Conservation (phyloP, 1,284 basidiomycete genomes). For the Tranzscheliella williamsii region DNA sequence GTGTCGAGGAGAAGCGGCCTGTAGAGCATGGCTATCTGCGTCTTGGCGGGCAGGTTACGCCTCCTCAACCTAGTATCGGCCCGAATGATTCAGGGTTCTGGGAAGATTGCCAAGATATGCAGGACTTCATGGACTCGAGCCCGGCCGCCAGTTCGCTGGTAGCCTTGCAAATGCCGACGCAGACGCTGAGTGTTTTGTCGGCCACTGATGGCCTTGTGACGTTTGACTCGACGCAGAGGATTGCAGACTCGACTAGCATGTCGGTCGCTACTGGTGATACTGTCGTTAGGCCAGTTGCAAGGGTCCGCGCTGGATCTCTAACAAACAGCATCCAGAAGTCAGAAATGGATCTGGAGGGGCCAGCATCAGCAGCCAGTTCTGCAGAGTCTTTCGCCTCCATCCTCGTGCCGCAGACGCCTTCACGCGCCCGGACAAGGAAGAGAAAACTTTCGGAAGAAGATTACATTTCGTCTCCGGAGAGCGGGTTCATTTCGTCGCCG, state of each 20-base stretch:
- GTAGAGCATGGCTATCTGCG: slow-evolving; percentile 25
- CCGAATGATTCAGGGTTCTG: slow-evolving; percentile 25
- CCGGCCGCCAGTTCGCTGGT: background rate
- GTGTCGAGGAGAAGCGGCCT: too few species aligned
- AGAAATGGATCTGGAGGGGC: too few species aligned
- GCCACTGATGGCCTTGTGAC: too few species aligned
- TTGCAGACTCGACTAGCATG: too few species aligned
- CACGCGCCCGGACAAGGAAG: slow-evolving; percentile 7
- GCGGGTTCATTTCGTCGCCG: slow-evolving; percentile 37
- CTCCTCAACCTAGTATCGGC: slow-evolving; percentile 6
- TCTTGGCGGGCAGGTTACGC: slow-evolving; percentile 21
- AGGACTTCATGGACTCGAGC: slow-evolving; percentile 25
- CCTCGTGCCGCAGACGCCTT: slow-evolving; percentile 32
- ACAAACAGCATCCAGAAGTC: too few species aligned
- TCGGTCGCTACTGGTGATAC: too few species aligned
- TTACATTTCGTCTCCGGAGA: slow-evolving; percentile 14
- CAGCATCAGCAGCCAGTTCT: too few species aligned
- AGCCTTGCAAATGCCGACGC: background rate
- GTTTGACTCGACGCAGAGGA: too few species aligned
- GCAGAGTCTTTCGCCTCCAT: too few species aligned
- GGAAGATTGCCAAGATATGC: slow-evolving; percentile 35
- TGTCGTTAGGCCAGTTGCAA: too few species aligned
- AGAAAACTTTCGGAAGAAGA: slow-evolving; percentile 8
- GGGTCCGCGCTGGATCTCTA: too few species aligned
- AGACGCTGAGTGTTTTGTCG: too few species aligned